Evolutionary conservation across 163 green algal genomes (phyloP).

Genomic region (Chlamydomonas reinhardtii): DNA sequence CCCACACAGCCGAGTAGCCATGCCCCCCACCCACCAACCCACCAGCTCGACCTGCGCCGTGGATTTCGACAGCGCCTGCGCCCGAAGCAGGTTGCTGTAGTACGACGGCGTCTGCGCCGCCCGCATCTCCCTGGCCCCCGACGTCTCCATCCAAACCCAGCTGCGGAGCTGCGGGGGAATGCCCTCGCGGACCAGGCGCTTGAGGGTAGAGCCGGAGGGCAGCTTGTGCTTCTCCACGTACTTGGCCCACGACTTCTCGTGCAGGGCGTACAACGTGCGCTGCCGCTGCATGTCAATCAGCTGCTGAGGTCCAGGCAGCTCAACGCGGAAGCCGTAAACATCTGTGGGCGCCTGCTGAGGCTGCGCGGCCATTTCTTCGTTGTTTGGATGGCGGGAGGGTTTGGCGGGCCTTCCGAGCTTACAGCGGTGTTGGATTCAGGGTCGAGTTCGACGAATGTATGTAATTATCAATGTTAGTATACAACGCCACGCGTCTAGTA

Average conservation of each 20-base stretch:
- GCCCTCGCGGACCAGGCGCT: conserved; percentile 51
- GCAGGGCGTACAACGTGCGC: not conserved
- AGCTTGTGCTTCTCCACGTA: conserved; percentile 7
- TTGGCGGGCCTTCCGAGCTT: too few species aligned
- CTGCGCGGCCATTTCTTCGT: too few species aligned
- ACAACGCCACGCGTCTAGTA: too few species aligned
- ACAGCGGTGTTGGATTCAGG: too few species aligned
- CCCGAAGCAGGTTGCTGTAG: conserved; percentile 65
- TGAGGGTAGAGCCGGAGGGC: not conserved
- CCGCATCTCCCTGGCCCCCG: conserved; percentile 61
- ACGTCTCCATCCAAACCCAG: conserved; percentile 75
- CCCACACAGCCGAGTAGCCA: too few species aligned
- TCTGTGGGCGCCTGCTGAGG: not conserved
- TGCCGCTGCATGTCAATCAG: not conserved
- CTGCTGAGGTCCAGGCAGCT: conserved; percentile 1
- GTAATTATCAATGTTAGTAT: too few species aligned
- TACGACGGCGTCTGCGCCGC: conserved; percentile 52
- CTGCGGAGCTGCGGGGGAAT: conserved; percentile 67
- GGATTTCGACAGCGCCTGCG: conserved; percentile 53
- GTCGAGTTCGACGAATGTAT: too few species aligned
- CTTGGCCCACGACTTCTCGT: conserved; percentile 14
- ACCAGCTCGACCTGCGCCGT: conserved; percentile 80
- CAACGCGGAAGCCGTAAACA: conserved; percentile 16
- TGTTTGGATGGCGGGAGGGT: too few species aligned
- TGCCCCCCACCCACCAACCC: not conserved